Evolutionary conservation across 1,139 yeast genomes (phyloP), one percentile per base, ranked within the genome.

Genomic region (Taiozyma sp.): DNA sequence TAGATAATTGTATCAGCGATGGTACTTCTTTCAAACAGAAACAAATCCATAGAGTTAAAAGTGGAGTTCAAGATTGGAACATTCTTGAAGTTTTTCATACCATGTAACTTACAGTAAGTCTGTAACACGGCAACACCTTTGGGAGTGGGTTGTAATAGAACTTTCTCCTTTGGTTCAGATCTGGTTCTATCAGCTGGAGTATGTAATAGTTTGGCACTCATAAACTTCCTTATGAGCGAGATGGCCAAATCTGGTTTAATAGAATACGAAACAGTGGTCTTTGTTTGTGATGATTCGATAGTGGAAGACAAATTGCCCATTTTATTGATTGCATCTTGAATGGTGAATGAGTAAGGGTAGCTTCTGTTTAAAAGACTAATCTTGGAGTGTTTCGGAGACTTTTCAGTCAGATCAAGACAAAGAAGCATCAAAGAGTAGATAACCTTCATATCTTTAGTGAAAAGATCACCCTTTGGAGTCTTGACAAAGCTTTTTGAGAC

Each of bases 101-200:
- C 96, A 49, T 78, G 70, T 44, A 72, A 76, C 48, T 72, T 71
- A 56, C 86, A 83, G 64, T 84, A 90, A 13, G 76, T 72, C 48
- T 79, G 80, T 2, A 92, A 68, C 0, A 90, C 65, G 0, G 91
- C 83, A 5, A 90, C 80, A 1, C 98, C 99, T 63, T 93, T 93
- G 0, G 98, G 93, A 0, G 98, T 90, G 6, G 97, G 96, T 62
- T 92, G 98, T 38, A 91, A 64, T 4, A 71, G 51, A 0, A 73
- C 70, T 45, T 69, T 65, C 3, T 62, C 67, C 51, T 76, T 76
- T 2, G 83, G 75, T 45, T 64, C 70, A n/a, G 66, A 58, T 49
- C 83, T 65, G 0, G 95, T 85, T 59, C 95, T 74, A 58, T 87
- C 92, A 8, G 80, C 78, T 0, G 96, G 97, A 27, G 83, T 80